Conservation (phyloP, 352 stramenopile genomes). For the Achlya hypogyna region DNA sequence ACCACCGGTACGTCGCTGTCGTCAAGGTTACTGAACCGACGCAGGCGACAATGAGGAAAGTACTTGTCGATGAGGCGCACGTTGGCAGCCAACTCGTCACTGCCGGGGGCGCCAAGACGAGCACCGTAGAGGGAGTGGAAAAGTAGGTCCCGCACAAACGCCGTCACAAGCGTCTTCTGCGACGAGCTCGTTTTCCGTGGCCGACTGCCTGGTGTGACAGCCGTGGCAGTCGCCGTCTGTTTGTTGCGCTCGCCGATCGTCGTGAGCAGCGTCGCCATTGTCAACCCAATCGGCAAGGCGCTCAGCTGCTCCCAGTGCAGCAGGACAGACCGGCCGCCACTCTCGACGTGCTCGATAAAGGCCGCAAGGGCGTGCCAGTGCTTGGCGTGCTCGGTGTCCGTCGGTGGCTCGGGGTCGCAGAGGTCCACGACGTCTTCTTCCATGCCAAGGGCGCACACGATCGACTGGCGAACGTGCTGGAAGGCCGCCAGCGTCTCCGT, state of each 20-base stretch:
- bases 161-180: constrained; percentile 40
- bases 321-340: constrained; percentile 46
- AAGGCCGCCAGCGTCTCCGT: constrained; percentile 47
- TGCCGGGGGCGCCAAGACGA: constrained; percentile 12
- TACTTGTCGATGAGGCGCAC: constrained; percentile 57
- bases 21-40: constrained; percentile 54
- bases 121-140: constrained; percentile 67
- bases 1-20: constrained; percentile 23
- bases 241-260: constrained; percentile 44
- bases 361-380: constrained; percentile 25
- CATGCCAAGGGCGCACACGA: constrained; percentile 29
- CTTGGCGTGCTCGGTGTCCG: neutral
- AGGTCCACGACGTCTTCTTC: neutral
- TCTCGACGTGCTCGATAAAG: constrained; percentile 42
- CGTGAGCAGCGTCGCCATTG: constrained; percentile 42
- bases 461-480: constrained; percentile 51
- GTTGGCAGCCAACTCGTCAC: constrained; percentile 28
- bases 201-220: constrained; percentile 4
- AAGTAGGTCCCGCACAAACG: constrained; percentile 66
- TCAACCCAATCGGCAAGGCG: constrained; percentile 27
- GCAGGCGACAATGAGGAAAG: constrained; percentile 58
- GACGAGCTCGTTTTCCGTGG: constrained; percentile 20
- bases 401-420: neutral
- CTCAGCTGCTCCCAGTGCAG: constrained; percentile 51
- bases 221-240: constrained; percentile 28